Evolutionary conservation across 2,329 filamentous ascomycete species (phyloP).

Genomic region (Sclerotinia borealis): DNA sequence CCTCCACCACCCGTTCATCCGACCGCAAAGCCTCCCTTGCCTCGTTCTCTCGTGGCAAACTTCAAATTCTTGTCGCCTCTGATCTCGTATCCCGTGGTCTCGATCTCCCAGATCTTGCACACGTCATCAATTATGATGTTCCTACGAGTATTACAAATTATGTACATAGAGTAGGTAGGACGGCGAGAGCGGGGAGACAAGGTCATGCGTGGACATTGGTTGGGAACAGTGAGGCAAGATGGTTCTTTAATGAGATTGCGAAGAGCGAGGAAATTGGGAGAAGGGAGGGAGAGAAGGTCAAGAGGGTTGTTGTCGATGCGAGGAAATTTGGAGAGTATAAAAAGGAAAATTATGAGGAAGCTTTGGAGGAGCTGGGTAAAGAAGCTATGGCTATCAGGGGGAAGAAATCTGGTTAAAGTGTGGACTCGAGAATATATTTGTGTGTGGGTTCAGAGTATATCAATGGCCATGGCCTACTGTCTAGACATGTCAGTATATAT

Average conservation of each 20-base stretch:
- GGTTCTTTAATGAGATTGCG: slow-evolving; percentile 86
- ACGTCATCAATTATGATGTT: slow-evolving; percentile 92
- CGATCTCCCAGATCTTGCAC: slow-evolving; percentile 70
- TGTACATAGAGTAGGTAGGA: slow-evolving; percentile 86
- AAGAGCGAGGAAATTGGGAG: slow-evolving; percentile 47
- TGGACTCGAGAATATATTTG: neutral
- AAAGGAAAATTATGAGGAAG: slow-evolving; percentile 42
- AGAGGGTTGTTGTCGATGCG: slow-evolving; percentile 38
- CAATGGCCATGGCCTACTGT: neutral
- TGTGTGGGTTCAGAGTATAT: neutral
- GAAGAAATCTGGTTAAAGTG: neutral
- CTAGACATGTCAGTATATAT: neutral
- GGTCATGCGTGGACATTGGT: slow-evolving; percentile 86
- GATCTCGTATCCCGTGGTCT: slow-evolving; percentile 91
- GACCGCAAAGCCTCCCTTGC: slow-evolving; percentile 61
- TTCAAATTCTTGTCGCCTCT: slow-evolving; percentile 78
- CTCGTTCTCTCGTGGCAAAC: slow-evolving; percentile 55
- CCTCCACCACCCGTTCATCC: slow-evolving; percentile 70
- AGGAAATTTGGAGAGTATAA: slow-evolving; percentile 36
- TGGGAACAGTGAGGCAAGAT: slow-evolving; percentile 67
- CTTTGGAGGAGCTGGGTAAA: slow-evolving; percentile 39
- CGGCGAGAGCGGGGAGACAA: slow-evolving; percentile 69
- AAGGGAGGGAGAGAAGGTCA: slow-evolving; percentile 36
- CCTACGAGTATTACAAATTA: slow-evolving; percentile 77
- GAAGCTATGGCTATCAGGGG: slow-evolving; percentile 12